These are phyloP conservation scores for Metschnikowia lochheadii DNA, from an alignment of 805 yeast species.

Conservation along the genomic window DNA sequence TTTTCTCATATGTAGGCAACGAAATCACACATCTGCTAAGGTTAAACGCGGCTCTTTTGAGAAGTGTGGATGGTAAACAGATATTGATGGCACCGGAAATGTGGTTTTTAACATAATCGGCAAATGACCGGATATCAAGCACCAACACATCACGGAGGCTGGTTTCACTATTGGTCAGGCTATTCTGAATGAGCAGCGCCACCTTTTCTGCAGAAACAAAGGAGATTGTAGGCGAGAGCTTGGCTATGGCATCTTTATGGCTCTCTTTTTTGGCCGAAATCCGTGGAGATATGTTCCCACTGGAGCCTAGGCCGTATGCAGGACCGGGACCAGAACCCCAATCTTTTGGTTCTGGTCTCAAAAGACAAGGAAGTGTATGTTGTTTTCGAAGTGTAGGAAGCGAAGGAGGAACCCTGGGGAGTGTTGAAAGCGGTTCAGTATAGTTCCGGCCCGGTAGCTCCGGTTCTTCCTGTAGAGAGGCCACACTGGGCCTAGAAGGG, in stretches of 20 bases:
- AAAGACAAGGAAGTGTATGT: conserved; percentile 9
- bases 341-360: background rate
- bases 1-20: conserved; percentile 50
- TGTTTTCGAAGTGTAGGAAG: conserved; percentile 12
- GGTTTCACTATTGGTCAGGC: conserved; percentile 6
- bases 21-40: conserved; percentile 60
- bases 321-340: background rate
- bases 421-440: background rate
- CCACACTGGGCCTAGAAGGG: conserved; percentile 14
- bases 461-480: conserved; percentile 7
- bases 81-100: conserved; percentile 64
- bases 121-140: conserved; percentile 78
- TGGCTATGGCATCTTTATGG: conserved; percentile 20
- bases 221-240: conserved; percentile 20
- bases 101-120: conserved; percentile 61
- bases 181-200: conserved; percentile 11
- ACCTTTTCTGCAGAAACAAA: conserved; percentile 17
- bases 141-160: conserved; percentile 33
- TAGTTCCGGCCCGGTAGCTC: background rate
- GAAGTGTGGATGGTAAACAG: conserved; percentile 84
- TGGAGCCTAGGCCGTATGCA: background rate
- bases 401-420: background rate
- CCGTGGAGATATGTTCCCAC: background rate
- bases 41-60: conserved; percentile 71
- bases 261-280: conserved; percentile 10